phyloP scores from a whole-genome alignment of 306 rosid species.

The Cicer chorassanicum region DNA sequence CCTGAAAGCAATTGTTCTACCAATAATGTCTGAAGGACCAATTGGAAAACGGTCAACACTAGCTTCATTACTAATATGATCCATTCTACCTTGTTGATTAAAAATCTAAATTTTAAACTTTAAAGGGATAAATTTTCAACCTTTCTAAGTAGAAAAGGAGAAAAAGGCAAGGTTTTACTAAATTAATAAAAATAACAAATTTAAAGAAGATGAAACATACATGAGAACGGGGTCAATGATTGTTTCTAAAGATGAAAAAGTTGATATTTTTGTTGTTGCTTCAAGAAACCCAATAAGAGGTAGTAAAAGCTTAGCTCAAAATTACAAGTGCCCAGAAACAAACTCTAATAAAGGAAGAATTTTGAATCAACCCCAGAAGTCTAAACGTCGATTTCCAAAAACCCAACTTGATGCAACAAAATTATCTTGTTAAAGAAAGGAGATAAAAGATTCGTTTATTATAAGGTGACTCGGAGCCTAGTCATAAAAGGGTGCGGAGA shows the following conservation, averaged over 20 bases:
- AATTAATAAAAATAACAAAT: not conserved
- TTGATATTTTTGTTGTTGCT: not conserved
- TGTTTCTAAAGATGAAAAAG: not conserved
- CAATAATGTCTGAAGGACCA: conserved; percentile 86
- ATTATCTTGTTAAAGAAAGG: not conserved
- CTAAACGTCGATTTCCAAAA: not conserved
- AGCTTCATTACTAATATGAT: conserved; percentile 83
- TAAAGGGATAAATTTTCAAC: not conserved
- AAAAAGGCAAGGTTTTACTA: not conserved
- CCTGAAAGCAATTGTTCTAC: conserved; percentile 79
- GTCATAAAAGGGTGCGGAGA: conserved; percentile 14
- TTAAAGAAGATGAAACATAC: not conserved
- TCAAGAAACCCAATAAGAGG: not conserved
- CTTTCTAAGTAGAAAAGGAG: no score
- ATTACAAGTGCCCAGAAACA: not conserved
- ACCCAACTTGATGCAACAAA: not conserved
- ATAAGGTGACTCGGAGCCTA: not conserved
- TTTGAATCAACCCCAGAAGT: conserved; percentile 8
- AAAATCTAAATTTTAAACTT: conserved; percentile 10
- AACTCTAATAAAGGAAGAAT: not conserved
- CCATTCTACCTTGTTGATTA: conserved; percentile 59
- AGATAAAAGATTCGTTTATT: not conserved
- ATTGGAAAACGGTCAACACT: conserved; percentile 80
- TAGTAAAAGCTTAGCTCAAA: not conserved
- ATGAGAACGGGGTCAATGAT: not conserved